A percentile compares a stretch with the other conserved stretches of the same genome.
Evolutionary conservation across 2,329 filamentous ascomycete genomes (phyloP).

Genomic region (Anisogramma anomala): DNA sequence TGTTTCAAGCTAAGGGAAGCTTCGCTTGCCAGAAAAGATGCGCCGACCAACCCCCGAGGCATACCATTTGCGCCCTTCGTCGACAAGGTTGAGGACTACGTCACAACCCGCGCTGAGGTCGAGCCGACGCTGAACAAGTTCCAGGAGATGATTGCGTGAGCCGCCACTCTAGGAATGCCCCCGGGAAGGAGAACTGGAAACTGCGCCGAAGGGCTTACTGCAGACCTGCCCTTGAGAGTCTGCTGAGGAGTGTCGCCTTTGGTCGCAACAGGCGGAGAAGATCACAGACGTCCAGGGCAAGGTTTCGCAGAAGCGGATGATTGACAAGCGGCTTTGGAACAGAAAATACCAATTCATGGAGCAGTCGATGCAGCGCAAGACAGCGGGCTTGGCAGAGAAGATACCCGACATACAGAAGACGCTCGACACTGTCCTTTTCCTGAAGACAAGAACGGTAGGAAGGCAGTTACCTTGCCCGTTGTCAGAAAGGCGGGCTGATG

Average conservation of each 20-base stretch:
- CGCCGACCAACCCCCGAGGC: conserved; percentile 64
- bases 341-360: conserved; percentile 99
- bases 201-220: neutral
- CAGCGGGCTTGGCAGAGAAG: conserved; percentile 77
- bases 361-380: conserved; percentile 75
- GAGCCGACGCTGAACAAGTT: conserved; percentile 72
- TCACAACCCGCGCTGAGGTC: conserved; percentile 65
- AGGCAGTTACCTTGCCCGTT: neutral
- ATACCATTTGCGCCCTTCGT: conserved; percentile 79
- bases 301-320: neutral
- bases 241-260: neutral
- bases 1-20: conserved; percentile 1
- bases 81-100: conserved; percentile 81
- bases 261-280: too few species aligned
- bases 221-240: too few species aligned
- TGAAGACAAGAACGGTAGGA: conserved; percentile 62
- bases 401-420: conserved; percentile 97
- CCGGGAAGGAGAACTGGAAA: neutral
- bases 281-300: too few species aligned
- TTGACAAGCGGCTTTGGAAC: conserved; percentile 19
- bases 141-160: conserved; percentile 87
- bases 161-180: conserved; percentile 12
- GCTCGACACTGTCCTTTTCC: conserved; percentile 76
- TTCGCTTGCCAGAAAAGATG: conserved; percentile 31
- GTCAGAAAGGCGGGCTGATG: neutral